phyloP scores from a whole-genome alignment of 2,329 filamentous ascomycete species.

The Xylaria sp. region DNA sequence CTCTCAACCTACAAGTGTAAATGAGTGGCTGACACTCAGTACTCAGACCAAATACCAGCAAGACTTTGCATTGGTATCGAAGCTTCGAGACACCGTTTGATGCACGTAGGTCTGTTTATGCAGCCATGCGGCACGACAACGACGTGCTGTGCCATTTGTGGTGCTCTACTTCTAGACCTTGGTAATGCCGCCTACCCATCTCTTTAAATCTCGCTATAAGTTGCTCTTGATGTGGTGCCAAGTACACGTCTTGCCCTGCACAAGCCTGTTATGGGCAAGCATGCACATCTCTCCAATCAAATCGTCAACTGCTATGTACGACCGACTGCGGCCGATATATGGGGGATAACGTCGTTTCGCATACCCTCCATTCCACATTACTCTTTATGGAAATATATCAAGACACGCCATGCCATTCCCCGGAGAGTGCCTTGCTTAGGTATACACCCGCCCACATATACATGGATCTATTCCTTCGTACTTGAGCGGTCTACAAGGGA shows the following conservation, averaged over 20 bases:
- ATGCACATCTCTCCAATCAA: constrained; percentile 20
- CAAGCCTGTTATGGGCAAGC: constrained; percentile 10
- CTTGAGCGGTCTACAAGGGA: not conserved
- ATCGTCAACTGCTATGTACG: constrained; percentile 6
- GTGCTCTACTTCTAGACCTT: constrained; percentile 14
- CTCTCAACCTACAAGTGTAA: not conserved
- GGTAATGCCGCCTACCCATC: constrained; percentile 6
- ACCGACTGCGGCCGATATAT: constrained; percentile 2
- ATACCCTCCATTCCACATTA: constrained; percentile 23
- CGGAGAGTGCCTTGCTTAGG: constrained; percentile 1
- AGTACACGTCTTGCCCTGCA: constrained; percentile 11
- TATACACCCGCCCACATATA: constrained; percentile 14
- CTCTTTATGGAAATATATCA: constrained; percentile 13
- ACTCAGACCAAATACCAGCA: not conserved
- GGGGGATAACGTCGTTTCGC: constrained; percentile 11
- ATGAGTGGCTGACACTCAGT: constrained; percentile 4
- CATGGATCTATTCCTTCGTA: constrained; percentile 13
- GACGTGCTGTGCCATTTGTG: constrained; percentile 3
- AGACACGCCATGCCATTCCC: constrained; percentile 13
- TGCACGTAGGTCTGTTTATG: constrained; percentile 2
- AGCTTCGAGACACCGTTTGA: not conserved
- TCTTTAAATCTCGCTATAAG: constrained; percentile 16
- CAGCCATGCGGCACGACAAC: constrained; percentile 12
- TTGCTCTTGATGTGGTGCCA: constrained; percentile 11
- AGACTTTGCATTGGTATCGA: not conserved